These are phyloP conservation scores for Tolypocladium ovalisporum DNA, from an alignment of 2,329 filamentous ascomycete genomes.

Conservation along the genomic window DNA sequence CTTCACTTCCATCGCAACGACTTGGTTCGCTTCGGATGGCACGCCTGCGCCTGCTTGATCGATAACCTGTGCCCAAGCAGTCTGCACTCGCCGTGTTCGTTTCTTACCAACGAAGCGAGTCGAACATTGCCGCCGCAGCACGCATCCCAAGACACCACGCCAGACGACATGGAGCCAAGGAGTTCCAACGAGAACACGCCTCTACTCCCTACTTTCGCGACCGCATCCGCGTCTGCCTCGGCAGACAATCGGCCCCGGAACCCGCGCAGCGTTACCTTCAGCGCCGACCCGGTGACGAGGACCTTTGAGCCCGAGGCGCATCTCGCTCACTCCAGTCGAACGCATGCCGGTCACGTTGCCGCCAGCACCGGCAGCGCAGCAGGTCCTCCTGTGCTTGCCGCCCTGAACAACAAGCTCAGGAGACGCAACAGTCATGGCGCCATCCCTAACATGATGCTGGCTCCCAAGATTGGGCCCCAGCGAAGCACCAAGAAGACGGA, in stretches of 20 bases:
- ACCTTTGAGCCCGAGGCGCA: slow-evolving; percentile 43
- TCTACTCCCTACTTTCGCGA: background rate
- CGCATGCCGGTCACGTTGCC: slow-evolving; percentile 24
- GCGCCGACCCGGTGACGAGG: slow-evolving; percentile 54
- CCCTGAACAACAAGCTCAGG: slow-evolving; percentile 78
- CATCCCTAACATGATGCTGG: slow-evolving; percentile 23
- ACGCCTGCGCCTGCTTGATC: background rate
- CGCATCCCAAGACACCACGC: background rate
- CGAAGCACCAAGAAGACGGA: slow-evolving; percentile 90
- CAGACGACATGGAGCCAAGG: background rate
- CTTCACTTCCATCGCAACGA: background rate
- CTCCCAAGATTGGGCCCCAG: slow-evolving; percentile 80
- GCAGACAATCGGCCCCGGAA: slow-evolving; percentile 26
- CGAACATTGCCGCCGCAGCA: background rate
- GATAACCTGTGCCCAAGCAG: background rate
- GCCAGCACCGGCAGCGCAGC: slow-evolving; percentile 22
- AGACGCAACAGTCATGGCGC: slow-evolving; percentile 72
- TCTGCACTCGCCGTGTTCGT: background rate
- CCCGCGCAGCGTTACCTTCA: slow-evolving; percentile 64
- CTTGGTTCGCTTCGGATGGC: background rate
- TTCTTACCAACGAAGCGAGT: background rate
- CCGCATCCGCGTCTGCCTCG: background rate
- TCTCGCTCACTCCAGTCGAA: slow-evolving; percentile 11
- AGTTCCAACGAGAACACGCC: slow-evolving; percentile 2
- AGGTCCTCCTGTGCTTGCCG: slow-evolving; percentile 54